phyloP scores from a whole-genome alignment of 805 yeast genomes.

The Ogataea pilisensis region DNA sequence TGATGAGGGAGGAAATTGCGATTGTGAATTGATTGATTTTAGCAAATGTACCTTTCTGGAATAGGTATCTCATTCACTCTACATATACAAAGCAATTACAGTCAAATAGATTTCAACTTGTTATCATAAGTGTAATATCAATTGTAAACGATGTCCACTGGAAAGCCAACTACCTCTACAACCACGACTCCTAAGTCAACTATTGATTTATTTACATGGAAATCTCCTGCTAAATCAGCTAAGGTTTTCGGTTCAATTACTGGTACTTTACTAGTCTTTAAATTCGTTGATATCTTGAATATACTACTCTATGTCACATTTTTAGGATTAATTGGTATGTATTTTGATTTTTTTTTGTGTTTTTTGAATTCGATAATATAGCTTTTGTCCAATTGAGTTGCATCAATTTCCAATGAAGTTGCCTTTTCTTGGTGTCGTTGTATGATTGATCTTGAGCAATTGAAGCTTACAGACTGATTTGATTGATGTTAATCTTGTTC shows the following conservation, averaged over 20 bases:
- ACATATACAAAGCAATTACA: no score
- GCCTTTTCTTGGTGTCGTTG: no score
- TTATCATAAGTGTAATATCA: no score
- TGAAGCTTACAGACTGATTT: no score
- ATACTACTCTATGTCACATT: conserved; percentile 57
- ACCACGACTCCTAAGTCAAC: conserved; percentile 18
- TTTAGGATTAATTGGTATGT: conserved; percentile 43
- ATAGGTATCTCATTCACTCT: no score
- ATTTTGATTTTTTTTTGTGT: not conserved
- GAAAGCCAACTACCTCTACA: conserved; percentile 8
- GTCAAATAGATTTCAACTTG: no score
- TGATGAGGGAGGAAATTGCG: not conserved
- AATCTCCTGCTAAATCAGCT: conserved; percentile 71
- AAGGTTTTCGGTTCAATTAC: conserved; percentile 66
- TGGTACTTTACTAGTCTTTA: conserved; percentile 50
- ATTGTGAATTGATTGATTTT: not conserved
- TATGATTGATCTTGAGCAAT: no score
- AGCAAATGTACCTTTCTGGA: conserved; percentile 1
- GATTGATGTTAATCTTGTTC: no score
- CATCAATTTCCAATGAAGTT: no score
- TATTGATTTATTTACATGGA: conserved; percentile 59
- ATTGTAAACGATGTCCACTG: conserved; percentile 4
- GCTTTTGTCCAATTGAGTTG: no score
- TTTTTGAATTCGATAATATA: not conserved
- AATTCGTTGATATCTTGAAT: conserved; percentile 59